phyloP scores from a whole-genome alignment of 129 eudicot species.

The Chrysanthemum lavandulifolium region DNA sequence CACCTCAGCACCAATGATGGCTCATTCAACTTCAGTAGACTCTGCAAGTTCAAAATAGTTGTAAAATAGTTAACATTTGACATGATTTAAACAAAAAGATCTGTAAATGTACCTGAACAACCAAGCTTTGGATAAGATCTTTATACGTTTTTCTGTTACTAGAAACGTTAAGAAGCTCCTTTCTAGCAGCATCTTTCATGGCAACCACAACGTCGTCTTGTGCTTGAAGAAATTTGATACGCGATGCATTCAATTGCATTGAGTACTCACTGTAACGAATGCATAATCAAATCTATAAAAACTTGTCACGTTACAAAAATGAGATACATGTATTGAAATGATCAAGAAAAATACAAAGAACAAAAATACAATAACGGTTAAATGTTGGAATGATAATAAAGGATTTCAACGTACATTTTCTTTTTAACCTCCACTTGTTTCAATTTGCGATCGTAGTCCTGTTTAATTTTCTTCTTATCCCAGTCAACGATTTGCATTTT shows the following conservation, averaged over 20 bases:
- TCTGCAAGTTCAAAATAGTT: slow-evolving; percentile 30
- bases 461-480: slow-evolving; percentile 72
- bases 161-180: slow-evolving; percentile 55
- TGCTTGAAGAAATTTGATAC: slow-evolving; percentile 71
- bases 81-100: not conserved
- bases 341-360: too few species aligned
- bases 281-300: not conserved
- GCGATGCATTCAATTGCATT: slow-evolving; percentile 65
- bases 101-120: slow-evolving; percentile 50
- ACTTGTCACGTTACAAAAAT: not conserved
- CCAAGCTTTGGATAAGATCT: slow-evolving; percentile 51
- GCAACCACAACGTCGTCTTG: slow-evolving; percentile 58
- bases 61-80: too few species aligned
- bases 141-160: slow-evolving; percentile 49
- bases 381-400: not conserved
- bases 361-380: too few species aligned
- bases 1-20: slow-evolving; percentile 68
- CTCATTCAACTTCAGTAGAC: slow-evolving; percentile 62
- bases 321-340: not conserved
- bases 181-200: slow-evolving; percentile 57
- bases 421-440: slow-evolving; percentile 80
- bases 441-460: slow-evolving; percentile 71
- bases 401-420: slow-evolving; percentile 51
- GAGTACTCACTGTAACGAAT: slow-evolving; percentile 59
- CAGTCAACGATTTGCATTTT: slow-evolving; percentile 75